Evolutionary conservation across 345 rosid species (phyloP).

Genomic region (Camelina hispida): DNA sequence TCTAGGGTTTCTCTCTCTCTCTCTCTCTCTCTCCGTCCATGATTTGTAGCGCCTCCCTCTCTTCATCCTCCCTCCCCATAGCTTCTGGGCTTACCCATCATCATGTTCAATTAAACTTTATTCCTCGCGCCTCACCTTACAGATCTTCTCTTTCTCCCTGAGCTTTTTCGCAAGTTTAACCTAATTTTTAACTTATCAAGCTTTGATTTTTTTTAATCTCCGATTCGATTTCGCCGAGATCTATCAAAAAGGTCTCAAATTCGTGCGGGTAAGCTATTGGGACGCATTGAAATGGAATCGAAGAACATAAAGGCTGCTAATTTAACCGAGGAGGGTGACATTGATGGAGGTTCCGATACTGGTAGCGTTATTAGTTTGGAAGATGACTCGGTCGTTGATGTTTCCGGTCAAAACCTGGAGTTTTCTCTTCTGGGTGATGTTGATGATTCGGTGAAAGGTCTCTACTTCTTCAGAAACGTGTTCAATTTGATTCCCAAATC

Average conservation of each 20-base stretch:
- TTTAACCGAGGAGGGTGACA: conserved; percentile 11
- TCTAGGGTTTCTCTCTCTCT: conserved; percentile 57
- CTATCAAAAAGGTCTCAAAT: conserved; percentile 48
- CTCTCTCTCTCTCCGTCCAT: conserved; percentile 30
- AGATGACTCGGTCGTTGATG: conserved; percentile 70
- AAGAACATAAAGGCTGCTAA: neutral
- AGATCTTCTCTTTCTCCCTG: conserved; percentile 38
- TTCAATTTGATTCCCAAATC: conserved; percentile 83
- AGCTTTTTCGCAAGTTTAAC: conserved; percentile 8
- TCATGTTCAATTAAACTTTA: conserved; percentile 10
- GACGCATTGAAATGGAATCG: conserved; percentile 25
- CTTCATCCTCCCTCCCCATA: conserved; percentile 16
- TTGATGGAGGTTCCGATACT: conserved; percentile 22
- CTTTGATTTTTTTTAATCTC: neutral
- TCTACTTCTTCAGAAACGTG: conserved; percentile 75
- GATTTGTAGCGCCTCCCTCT: conserved; percentile 41
- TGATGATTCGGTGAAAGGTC: conserved; percentile 53
- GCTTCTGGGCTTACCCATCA: neutral
- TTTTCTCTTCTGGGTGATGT: conserved; percentile 56
- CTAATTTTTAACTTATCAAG: neutral
- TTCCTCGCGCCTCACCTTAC: conserved; percentile 32
- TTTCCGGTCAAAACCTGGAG: conserved; percentile 74
- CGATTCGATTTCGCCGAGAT: conserved; percentile 6
- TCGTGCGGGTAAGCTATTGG: conserved; percentile 36
- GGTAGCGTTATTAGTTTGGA: conserved; percentile 40